Base-by-base conservation (phyloP, 139 green algal genomes). In the Chlorella sorokiniana region DNA sequence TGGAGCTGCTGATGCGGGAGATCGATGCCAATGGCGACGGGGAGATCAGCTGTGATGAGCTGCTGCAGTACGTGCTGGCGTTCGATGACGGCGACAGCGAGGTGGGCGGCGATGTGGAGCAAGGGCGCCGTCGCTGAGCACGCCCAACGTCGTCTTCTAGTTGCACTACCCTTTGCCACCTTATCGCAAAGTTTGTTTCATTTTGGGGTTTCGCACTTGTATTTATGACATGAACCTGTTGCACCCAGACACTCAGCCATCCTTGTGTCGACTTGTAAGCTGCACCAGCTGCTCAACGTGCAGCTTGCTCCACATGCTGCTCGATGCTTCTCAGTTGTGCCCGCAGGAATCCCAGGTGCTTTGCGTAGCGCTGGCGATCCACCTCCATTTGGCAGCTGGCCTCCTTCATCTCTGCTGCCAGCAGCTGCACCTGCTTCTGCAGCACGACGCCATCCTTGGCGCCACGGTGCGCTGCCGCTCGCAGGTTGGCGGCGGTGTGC, bases 41-140 rank as follows among this genome's bases (percentile, higher is more conserved):
- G 10, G 78, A 83, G 73, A 79, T 79, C 40, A 69, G 35, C 11
- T 79, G 73, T 27, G 73, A 79, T n/a, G 73, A 79, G 73, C 73
- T 79, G 35, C 54, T 79, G 73, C 23, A 51, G 16, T 79, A 79
- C 11, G 73, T 79, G 73, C 54, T 79, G 54, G 25, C 29, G 8
- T 31, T 79, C n/a, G 73, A 79, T 7, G 73, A 79, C 3, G 37
- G 62, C 35, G 37, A 37, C 65, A 27, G 65, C 65, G 37, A 22
- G 25, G 11, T 23, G 14, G 18, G 41, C 59, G 2, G 41, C 16
- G 65, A 48, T 31, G 70, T 29, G 4, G 41, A 76, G 22, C 27
- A 61, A 62, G 69, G n/a, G 37, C 65, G 51, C 18, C 11, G 35
- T 1, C 65, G 33, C 31, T 44, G 27, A 52, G 11, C 37, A 35